Evolutionary conservation across 305 asterid genomes (phyloP).

Genomic region (Fraxinus baroniana): DNA sequence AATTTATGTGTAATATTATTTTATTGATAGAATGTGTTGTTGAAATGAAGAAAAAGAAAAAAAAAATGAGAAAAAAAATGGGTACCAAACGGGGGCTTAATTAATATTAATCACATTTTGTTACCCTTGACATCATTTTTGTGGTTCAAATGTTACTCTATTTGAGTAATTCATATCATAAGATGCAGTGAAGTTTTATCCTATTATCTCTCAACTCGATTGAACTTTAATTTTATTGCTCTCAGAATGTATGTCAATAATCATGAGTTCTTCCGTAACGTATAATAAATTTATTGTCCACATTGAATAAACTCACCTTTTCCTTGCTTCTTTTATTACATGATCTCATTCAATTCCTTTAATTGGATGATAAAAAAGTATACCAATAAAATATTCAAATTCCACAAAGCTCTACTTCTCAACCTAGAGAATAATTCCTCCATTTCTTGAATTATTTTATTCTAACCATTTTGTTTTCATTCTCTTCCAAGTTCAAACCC

Average conservation of each 20-base stretch:
- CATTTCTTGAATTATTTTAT: constrained; percentile 29
- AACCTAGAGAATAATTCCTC: constrained; percentile 32
- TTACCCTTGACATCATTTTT: too few relatives aligned
- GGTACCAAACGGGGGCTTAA: too few relatives aligned
- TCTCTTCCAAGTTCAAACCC: constrained; percentile 11
- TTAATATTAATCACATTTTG: too few relatives aligned
- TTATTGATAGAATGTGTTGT: too few relatives aligned
- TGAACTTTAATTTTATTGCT: background rate
- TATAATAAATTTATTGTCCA: background rate
- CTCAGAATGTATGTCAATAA: background rate
- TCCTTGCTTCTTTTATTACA: background rate
- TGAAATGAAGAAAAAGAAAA: too few relatives aligned
- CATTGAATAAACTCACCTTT: background rate
- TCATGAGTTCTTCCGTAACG: background rate
- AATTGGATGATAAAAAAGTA: background rate
- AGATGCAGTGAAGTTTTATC: too few relatives aligned
- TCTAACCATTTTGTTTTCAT: constrained; percentile 28
- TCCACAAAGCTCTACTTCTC: constrained; percentile 1
- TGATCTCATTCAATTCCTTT: background rate
- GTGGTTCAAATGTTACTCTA: too few relatives aligned
- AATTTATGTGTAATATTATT: too few relatives aligned
- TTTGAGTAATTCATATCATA: too few relatives aligned
- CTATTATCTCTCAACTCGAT: too few relatives aligned
- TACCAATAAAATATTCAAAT: background rate
- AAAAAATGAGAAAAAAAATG: too few relatives aligned